Evolutionary conservation across 1,284 basidiomycete species (phyloP).

Genomic region (Ceratobasidium sp.): DNA sequence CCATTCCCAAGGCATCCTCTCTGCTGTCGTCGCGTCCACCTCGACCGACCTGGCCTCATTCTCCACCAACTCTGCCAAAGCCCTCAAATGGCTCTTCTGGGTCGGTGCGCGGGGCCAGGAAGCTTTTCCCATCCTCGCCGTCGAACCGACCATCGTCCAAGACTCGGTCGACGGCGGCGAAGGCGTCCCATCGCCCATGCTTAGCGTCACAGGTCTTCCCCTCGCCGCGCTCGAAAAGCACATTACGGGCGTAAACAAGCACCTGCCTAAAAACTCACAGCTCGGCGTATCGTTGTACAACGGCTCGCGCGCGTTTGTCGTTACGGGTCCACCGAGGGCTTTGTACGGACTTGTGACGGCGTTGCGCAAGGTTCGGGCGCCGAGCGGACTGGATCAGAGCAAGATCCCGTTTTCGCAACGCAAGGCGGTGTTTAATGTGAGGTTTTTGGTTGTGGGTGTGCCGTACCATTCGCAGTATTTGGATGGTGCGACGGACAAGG

Average conservation of each 20-base stretch:
- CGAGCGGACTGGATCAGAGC: slow-evolving; percentile 91
- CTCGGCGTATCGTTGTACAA: slow-evolving; percentile 92
- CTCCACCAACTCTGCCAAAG: slow-evolving; percentile 82
- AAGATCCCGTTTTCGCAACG: slow-evolving; percentile 95
- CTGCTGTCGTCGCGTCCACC: slow-evolving; percentile 88
- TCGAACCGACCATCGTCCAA: slow-evolving; percentile 89
- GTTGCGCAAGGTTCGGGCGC: slow-evolving; percentile 90
- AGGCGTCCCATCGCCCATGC: slow-evolving; percentile 93
- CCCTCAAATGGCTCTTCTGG: slow-evolving; percentile 92
- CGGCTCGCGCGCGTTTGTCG: slow-evolving; percentile 90
- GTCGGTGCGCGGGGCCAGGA: slow-evolving; percentile 94
- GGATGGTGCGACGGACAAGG: slow-evolving; percentile 78
- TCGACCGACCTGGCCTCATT: slow-evolving; percentile 84
- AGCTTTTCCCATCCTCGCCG: slow-evolving; percentile 92
- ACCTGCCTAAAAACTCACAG: slow-evolving; percentile 84
- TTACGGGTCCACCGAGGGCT: slow-evolving; percentile 93
- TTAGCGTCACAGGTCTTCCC: slow-evolving; percentile 87
- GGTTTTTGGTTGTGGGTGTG: slow-evolving; percentile 94
- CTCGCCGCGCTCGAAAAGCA: slow-evolving; percentile 85
- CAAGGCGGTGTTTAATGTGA: slow-evolving; percentile 92
- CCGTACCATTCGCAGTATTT: slow-evolving; percentile 96
- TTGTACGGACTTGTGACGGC: slow-evolving; percentile 94
- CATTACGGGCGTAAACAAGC: slow-evolving; percentile 89
- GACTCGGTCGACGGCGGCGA: slow-evolving; percentile 94
- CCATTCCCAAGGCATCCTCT: slow-evolving; percentile 96